phyloP scores from a whole-genome alignment of 1,139 yeast species.

The Hansenula lynferdii region DNA sequence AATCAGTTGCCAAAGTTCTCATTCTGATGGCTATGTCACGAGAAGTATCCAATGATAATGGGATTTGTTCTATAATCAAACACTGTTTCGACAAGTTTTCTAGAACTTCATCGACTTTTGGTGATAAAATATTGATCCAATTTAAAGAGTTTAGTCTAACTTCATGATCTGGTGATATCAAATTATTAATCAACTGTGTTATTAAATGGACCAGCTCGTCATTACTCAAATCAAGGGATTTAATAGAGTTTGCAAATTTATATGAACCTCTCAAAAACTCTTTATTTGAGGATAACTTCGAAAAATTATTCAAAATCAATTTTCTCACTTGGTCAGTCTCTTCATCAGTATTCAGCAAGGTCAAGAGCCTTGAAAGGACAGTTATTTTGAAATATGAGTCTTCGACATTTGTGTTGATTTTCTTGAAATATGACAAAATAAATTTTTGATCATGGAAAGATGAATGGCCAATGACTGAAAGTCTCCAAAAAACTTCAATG shows the following conservation, averaged over 20 bases:
- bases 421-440: slow-evolving; percentile 10
- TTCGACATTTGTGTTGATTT: slow-evolving; percentile 4
- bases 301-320: slow-evolving; percentile 10
- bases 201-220: slow-evolving; percentile 7
- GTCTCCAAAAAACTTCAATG: slow-evolving; percentile 23
- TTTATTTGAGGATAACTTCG: slow-evolving; percentile 7
- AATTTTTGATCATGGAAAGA: slow-evolving; percentile 8
- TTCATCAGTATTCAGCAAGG: slow-evolving; percentile 4
- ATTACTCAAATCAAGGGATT: slow-evolving; percentile 1
- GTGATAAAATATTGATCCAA: slow-evolving; percentile 31
- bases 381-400: slow-evolving; percentile 12
- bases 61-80: slow-evolving; percentile 63
- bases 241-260: slow-evolving; percentile 6
- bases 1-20: slow-evolving; percentile 53
- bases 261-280: slow-evolving; percentile 11
- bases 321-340: not conserved
- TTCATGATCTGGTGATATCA: slow-evolving; percentile 41
- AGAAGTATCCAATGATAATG: slow-evolving; percentile 61
- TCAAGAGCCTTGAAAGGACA: slow-evolving; percentile 13
- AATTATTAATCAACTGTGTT: slow-evolving; percentile 25
- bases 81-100: slow-evolving; percentile 38
- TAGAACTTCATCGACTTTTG: slow-evolving; percentile 25
- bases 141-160: slow-evolving; percentile 44
- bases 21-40: slow-evolving; percentile 73
- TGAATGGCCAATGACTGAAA: slow-evolving; percentile 17